phyloP scores from a whole-genome alignment of 2,329 filamentous ascomycete species.

The Amesomyces nigricolor region DNA sequence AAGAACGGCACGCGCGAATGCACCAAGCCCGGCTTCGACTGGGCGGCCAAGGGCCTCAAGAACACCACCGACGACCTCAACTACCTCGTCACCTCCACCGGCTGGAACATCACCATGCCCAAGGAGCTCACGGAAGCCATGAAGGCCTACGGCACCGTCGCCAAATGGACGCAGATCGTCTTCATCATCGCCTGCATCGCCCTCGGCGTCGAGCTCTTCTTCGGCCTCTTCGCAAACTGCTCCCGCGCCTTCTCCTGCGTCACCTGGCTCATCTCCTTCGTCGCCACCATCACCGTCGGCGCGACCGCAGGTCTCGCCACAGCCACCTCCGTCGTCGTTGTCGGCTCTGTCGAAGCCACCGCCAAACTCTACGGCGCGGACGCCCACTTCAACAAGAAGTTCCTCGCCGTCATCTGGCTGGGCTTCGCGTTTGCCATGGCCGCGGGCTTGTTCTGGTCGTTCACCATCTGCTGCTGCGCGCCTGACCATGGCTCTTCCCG shows the following conservation, averaged over 20 bases:
- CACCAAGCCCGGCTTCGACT: constrained; percentile 66
- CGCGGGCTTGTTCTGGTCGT: constrained; percentile 82
- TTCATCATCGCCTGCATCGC: constrained; percentile 69
- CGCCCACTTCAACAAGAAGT: constrained; percentile 60
- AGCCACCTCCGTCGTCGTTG: constrained; percentile 64
- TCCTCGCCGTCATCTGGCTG: constrained; percentile 72
- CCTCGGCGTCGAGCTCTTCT: constrained; percentile 64
- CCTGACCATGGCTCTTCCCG: constrained; percentile 43
- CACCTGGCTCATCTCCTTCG: constrained; percentile 68
- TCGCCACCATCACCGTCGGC: constrained; percentile 52
- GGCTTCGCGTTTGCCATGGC: constrained; percentile 69
- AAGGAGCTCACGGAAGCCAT: constrained; percentile 61
- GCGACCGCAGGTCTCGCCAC: constrained; percentile 69
- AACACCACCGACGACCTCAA: constrained; percentile 53
- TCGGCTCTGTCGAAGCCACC: constrained; percentile 60
- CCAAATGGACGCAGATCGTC: constrained; percentile 76
- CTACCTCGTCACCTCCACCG: constrained; percentile 42
- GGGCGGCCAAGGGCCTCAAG: constrained; percentile 67
- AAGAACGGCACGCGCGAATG: constrained; percentile 57
- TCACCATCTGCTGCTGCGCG: constrained; percentile 87
- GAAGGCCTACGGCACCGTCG: constrained; percentile 65
- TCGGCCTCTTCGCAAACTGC: constrained; percentile 79
- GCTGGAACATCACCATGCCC: constrained; percentile 59
- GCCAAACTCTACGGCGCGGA: constrained; percentile 67
- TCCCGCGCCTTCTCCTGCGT: constrained; percentile 75